These are phyloP conservation scores for Macrolepiota albuminosa DNA, from an alignment of 768 basidiomycete genomes.

Conservation along the genomic window DNA sequence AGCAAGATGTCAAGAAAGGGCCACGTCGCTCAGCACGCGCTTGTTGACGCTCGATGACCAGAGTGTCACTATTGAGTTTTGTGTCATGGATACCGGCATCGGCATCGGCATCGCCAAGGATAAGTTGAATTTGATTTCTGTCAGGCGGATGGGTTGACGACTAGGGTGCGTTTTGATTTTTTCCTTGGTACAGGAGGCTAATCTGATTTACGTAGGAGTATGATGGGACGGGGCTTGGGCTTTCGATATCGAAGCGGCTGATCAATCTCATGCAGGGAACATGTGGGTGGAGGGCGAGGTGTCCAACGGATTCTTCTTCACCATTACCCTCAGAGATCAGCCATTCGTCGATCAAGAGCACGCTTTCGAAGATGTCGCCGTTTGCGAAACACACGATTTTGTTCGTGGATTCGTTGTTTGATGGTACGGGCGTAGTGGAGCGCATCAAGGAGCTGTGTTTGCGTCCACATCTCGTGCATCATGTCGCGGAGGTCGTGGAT, in stretches of 20 bases:
- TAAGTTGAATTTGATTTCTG: constrained; percentile 98
- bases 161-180: constrained; percentile 52
- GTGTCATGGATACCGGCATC: constrained; percentile 94
- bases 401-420: too few relatives aligned
- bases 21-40: constrained; percentile 87
- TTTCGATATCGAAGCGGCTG: constrained; percentile 96
- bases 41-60: constrained; percentile 71
- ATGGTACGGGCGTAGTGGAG: too few relatives aligned
- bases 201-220: constrained; percentile 60
- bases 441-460: too few relatives aligned
- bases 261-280: constrained; percentile 99
- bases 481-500: too few relatives aligned
- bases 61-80: constrained; percentile 91
- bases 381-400: too few relatives aligned
- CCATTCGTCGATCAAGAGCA: too few relatives aligned
- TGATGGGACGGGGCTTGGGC: constrained; percentile 92
- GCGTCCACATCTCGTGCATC: too few relatives aligned
- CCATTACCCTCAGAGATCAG: constrained; percentile 76
- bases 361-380: too few relatives aligned
- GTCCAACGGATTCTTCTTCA: constrained; percentile 94
- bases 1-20: constrained; percentile 75
- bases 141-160: constrained; percentile 98
- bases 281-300: constrained; percentile 99
- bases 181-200: constrained; percentile 2
- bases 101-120: constrained; percentile 99